phyloP scores from a whole-genome alignment of 106 monocot species.

The Alisma plantagoaquatica region DNA sequence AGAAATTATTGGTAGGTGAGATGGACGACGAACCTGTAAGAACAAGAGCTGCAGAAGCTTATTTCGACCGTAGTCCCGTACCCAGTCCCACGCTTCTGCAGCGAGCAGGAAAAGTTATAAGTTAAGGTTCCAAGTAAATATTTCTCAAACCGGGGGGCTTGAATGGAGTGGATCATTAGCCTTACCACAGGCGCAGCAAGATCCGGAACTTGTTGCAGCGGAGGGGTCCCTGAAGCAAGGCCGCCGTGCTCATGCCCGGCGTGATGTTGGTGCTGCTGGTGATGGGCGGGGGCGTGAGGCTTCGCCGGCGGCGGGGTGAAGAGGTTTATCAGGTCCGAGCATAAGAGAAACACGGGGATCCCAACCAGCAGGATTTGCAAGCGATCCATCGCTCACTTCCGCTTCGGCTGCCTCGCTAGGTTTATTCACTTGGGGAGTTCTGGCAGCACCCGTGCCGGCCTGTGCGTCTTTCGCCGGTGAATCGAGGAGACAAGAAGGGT shows the following conservation, averaged over 20 bases:
- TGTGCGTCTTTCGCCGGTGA: no score
- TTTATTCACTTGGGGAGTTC: no score
- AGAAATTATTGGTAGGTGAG: no score
- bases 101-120: no score
- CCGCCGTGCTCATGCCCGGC: no score
- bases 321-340: slow-evolving; percentile 77
- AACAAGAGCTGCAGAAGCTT: slow-evolving; percentile 88
- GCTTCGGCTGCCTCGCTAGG: no score
- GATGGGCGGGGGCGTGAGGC: slow-evolving; percentile 5
- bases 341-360: slow-evolving; percentile 77
- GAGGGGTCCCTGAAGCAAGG: neutral
- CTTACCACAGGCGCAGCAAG: slow-evolving; percentile 20
- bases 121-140: no score
- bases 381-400: slow-evolving; percentile 38
- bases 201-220: slow-evolving; percentile 13
- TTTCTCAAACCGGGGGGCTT: neutral
- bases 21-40: slow-evolving; percentile 71
- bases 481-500: no score
- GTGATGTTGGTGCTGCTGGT: slow-evolving; percentile 18
- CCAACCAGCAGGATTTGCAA: slow-evolving; percentile 48
- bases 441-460: no score
- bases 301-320: slow-evolving; percentile 45
- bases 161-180: neutral
- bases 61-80: slow-evolving; percentile 52
- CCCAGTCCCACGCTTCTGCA: slow-evolving; percentile 36